These are phyloP conservation scores for Oidiodendron maius DNA, from an alignment of 495 filamentous ascomycete genomes.

Conservation along the genomic window DNA sequence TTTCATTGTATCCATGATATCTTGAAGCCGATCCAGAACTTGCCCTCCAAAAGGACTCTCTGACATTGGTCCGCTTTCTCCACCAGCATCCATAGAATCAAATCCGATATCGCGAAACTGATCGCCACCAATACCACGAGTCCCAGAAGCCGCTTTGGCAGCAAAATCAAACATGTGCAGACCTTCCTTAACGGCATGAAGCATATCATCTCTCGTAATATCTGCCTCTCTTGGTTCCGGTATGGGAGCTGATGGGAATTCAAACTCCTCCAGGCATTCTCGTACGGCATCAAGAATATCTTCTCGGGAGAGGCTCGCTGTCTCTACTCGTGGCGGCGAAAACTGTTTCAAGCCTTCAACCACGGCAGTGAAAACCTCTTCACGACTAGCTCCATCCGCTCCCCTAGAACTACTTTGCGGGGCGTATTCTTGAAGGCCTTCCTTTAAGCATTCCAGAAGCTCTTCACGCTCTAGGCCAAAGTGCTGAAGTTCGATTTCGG, in stretches of 20 bases:
- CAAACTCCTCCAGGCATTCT: constrained; percentile 71
- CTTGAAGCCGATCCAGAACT: constrained; percentile 66
- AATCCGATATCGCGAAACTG: constrained; percentile 46
- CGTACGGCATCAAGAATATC: constrained; percentile 71
- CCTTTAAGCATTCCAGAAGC: constrained; percentile 73
- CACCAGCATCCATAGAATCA: constrained; percentile 56
- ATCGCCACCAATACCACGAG: constrained; percentile 4
- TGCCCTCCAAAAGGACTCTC: constrained; percentile 53
- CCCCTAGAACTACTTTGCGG: constrained; percentile 41
- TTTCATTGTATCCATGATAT: constrained; percentile 68
- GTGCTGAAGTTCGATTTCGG: constrained; percentile 83
- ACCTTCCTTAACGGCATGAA: constrained; percentile 49
- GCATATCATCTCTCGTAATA: constrained; percentile 44
- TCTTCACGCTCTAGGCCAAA: constrained; percentile 86
- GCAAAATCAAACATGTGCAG: constrained; percentile 37
- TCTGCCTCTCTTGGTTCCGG: constrained; percentile 34
- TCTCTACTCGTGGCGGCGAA: constrained; percentile 60
- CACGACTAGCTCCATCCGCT: constrained; percentile 54
- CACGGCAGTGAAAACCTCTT: constrained; percentile 79
- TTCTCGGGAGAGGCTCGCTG: constrained; percentile 63
- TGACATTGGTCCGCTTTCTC: constrained; percentile 45
- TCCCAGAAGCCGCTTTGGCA: constrained; percentile 7
- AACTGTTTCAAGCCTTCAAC: constrained; percentile 75
- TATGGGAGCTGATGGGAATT: constrained; percentile 47
- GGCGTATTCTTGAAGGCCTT: constrained; percentile 74